phyloP scores from a whole-genome alignment of 768 basidiomycete genomes.

The Rhizopogon sp. region DNA sequence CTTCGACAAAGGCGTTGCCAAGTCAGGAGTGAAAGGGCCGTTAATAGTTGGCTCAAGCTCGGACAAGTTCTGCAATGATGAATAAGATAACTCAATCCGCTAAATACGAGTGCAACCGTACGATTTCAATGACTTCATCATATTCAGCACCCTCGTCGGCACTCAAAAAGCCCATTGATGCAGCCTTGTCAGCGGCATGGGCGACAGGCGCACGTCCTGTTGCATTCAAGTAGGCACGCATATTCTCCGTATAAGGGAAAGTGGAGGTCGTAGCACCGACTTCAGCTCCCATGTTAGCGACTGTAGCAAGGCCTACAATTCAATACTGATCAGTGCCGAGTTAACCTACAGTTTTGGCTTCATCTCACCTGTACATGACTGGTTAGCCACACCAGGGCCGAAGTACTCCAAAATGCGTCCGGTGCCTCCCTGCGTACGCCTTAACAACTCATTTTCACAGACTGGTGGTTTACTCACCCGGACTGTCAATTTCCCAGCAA shows the following conservation, averaged over 20 bases:
- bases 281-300: constrained; percentile 99
- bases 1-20: constrained; percentile 89
- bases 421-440: constrained; percentile 73
- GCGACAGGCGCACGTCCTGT: constrained; percentile 88
- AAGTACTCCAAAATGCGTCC: constrained; percentile 96
- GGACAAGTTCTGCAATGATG: constrained; percentile 63
- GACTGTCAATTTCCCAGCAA: constrained; percentile 93
- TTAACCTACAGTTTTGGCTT: background rate
- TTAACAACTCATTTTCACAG: background rate
- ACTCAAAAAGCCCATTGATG: constrained; percentile 66
- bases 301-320: constrained; percentile 75
- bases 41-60: constrained; percentile 90
- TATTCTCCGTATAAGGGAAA: constrained; percentile 90
- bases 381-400: constrained; percentile 82
- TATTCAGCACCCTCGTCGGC: constrained; percentile 90
- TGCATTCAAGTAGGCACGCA: constrained; percentile 85
- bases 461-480: constrained; percentile 47
- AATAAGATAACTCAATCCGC: background rate
- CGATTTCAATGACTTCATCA: constrained; percentile 92
- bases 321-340: background rate
- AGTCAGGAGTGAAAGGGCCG: constrained; percentile 96
- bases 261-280: constrained; percentile 99
- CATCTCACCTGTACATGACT: constrained; percentile 83
- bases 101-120: constrained; percentile 31
- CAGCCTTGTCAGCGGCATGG: constrained; percentile 79